phyloP scores from a whole-genome alignment of 1,284 basidiomycete genomes.

The Schizophyllum commune region DNA sequence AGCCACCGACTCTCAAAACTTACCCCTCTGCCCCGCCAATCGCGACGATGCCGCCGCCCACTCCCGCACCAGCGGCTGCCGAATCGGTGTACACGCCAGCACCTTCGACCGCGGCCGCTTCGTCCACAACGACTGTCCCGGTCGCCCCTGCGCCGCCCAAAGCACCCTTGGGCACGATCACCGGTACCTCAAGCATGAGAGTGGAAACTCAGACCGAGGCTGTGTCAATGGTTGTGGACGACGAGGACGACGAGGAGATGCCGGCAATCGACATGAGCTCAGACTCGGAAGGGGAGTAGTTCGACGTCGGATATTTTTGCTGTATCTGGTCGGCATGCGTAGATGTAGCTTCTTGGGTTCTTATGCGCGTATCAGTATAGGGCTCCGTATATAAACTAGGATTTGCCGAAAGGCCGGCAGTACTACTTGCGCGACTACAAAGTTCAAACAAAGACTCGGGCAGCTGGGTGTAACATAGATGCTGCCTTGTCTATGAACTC shows the following conservation, averaged over 20 bases:
- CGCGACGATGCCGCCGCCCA: not conserved
- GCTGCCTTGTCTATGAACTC: too few species aligned
- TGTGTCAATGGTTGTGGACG: constrained; percentile 9
- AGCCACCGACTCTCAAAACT: not conserved
- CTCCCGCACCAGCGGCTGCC: not conserved
- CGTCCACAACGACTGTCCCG: not conserved
- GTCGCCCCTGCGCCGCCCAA: not conserved
- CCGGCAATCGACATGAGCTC: constrained; percentile 39
- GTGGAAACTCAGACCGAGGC: not conserved
- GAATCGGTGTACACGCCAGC: too few species aligned
- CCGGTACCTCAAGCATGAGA: not conserved
- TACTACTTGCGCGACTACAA: too few species aligned
- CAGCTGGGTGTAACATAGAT: too few species aligned
- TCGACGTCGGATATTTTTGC: too few species aligned
- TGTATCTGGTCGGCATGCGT: too few species aligned
- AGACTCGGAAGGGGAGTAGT: constrained; percentile 29
- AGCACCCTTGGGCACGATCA: not conserved
- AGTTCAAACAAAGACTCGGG: too few species aligned
- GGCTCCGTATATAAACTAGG: too few species aligned
- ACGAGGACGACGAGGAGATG: constrained; percentile 38
- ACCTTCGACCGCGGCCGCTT: not conserved
- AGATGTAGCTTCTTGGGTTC: too few species aligned
- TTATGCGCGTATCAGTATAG: too few species aligned
- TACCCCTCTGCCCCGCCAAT: not conserved
- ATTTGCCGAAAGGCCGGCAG: too few species aligned